phyloP scores from a whole-genome alignment of 768 basidiomycete species.

The Dentipellis sp. region DNA sequence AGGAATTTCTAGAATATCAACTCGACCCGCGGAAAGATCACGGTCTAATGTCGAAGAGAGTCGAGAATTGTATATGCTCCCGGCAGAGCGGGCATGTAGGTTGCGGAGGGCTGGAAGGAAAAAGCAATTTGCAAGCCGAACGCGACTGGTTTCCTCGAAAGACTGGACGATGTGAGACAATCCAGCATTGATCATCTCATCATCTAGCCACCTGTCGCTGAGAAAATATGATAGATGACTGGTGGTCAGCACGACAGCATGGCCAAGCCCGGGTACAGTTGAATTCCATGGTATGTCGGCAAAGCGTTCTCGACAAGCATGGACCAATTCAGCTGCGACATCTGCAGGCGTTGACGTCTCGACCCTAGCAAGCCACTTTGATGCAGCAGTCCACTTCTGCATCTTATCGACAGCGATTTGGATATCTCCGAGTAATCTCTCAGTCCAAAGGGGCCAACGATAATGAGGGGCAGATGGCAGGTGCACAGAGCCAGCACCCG shows the following conservation, averaged over 20 bases:
- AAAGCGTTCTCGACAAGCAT: not conserved
- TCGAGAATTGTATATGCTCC: too few relatives aligned
- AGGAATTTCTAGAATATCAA: conserved; percentile 3
- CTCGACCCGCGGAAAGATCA: not conserved
- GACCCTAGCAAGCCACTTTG: not conserved
- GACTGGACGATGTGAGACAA: not conserved
- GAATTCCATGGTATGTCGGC: not conserved
- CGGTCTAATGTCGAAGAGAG: not conserved
- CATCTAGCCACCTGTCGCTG: conserved; percentile 3
- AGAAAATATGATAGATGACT: not conserved
- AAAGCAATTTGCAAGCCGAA: not conserved
- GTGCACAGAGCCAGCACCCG: not conserved
- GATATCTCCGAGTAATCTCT: not conserved
- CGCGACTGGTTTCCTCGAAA: not conserved
- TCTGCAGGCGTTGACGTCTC: not conserved
- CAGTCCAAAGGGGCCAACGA: not conserved
- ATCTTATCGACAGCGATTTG: not conserved
- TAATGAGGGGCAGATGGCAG: not conserved
- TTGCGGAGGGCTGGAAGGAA: not conserved
- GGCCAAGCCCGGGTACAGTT: not conserved
- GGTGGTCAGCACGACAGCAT: not conserved
- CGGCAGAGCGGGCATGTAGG: not conserved
- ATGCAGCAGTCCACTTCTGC: not conserved
- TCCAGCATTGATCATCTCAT: conserved; percentile 6
- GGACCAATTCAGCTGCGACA: not conserved